Base-by-base conservation (phyloP, 164 flowering plant species). In the Nymphaea thermarum region DNA sequence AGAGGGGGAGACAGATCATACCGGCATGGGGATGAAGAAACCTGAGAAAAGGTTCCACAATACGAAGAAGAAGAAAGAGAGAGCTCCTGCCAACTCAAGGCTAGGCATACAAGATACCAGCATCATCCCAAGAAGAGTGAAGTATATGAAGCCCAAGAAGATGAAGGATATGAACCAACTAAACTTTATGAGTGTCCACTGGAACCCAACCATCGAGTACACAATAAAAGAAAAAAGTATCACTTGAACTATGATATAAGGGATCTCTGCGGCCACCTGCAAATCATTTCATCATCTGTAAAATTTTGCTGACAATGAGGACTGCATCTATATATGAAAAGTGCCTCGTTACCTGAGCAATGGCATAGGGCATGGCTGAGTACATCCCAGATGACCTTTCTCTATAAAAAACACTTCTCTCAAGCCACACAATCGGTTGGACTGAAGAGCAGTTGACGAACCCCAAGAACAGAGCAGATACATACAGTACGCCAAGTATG, bases 21-120 rank as follows among this genome's bases (percentile, higher is more conserved):
- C 76, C 2, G 70, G 69, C 55, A 6, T 60, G 7, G 73, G 73
- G 36, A 74, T 43, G 15, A 70, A 25, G 44, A 70, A 74, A 10
- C 76, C 73, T 10, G 76, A 73, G 61, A 73, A 66, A 42, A 73
- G 63, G 55, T 74, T 70, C 67, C 72, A 70, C 36, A 74, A 36
- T 17, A 55, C 25, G 63, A 65, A 74, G 61, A 73, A 69, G 43
- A 62, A 66, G 5, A 68, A 44, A 11, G 72, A 69, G 42, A 72
- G 17, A 5, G 68, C 43, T 3, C 71, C 68, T 4, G 71, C 65
- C 1, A 72, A 7, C 10, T 65, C 61, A 3, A 43, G 71, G 43
- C 6, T 60, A 3, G 71, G 71, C 4, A 68, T 72, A 8, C 68
- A 17, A 15, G 63, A 65, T 7, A 68, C 70, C 2, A 62, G 42